These are phyloP conservation scores for Hansenula sp. DNA, from an alignment of 1,139 yeast genomes.

Conservation along the genomic window DNA sequence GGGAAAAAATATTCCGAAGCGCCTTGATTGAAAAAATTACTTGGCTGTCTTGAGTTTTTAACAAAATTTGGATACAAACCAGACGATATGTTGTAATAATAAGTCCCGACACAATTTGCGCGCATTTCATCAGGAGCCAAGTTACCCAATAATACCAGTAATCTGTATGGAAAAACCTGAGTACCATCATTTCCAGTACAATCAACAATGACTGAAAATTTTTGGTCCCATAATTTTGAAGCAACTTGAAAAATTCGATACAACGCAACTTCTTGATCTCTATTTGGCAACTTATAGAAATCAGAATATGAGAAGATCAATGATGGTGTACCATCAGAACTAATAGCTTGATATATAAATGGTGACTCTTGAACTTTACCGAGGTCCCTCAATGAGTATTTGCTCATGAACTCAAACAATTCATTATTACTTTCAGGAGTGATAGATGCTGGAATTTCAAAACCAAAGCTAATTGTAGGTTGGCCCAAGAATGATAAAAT, in stretches of 20 bases:
- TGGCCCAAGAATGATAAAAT: constrained; percentile 34
- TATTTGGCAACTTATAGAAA: constrained; percentile 34
- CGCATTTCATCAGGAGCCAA: constrained; percentile 45
- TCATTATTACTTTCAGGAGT: constrained; percentile 46
- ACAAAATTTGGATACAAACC: constrained; percentile 34
- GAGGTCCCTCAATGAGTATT: constrained; percentile 54
- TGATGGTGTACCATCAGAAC: constrained; percentile 71
- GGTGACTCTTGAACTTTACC: constrained; percentile 41
- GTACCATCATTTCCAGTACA: constrained; percentile 55
- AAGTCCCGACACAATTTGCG: constrained; percentile 51
- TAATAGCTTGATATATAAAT: constrained; percentile 59
- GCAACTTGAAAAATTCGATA: constrained; percentile 66
- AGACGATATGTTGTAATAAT: constrained; percentile 61
- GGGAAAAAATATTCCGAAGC: constrained; percentile 26
- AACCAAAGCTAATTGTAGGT: constrained; percentile 41
- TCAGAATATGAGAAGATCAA: constrained; percentile 51
- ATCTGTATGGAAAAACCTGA: constrained; percentile 28
- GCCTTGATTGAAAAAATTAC: constrained; percentile 14
- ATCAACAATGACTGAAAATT: constrained; percentile 62
- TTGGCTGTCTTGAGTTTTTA: constrained; percentile 21
- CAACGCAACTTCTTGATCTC: constrained; percentile 51
- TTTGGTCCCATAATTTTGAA: constrained; percentile 70
- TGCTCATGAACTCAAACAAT: constrained; percentile 71
- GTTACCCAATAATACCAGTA: constrained; percentile 29
- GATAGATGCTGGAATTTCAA: constrained; percentile 51